Percentiles rank a stretch among this genome's conserved stretches.
Evolutionary conservation across 2,329 filamentous ascomycete genomes (phyloP).

Genomic region (Colletotrichum tofieldiae): DNA sequence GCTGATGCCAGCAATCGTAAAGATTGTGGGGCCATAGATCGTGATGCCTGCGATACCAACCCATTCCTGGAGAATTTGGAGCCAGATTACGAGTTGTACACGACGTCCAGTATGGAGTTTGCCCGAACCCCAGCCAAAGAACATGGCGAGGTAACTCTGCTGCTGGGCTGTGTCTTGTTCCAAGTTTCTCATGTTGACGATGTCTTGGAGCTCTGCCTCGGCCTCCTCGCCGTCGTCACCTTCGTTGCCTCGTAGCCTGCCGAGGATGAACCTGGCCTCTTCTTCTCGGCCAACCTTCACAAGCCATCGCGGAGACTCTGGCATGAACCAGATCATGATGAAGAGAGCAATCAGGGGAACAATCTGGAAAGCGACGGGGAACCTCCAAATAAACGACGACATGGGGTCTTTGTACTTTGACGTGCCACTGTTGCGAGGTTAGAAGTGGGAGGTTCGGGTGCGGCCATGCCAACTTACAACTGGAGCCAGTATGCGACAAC

Average conservation of each 20-base stretch:
- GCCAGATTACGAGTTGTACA: slow-evolving; percentile 79
- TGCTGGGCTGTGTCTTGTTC: slow-evolving; percentile 73
- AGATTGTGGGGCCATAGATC: slow-evolving; percentile 72
- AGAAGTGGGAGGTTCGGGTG: not conserved
- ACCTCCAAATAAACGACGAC: slow-evolving; percentile 76
- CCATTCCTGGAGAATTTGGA: slow-evolving; percentile 81
- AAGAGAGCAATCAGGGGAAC: slow-evolving; percentile 73
- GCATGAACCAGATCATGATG: slow-evolving; percentile 74
- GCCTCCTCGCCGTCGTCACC: slow-evolving; percentile 61
- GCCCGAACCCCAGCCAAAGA: slow-evolving; percentile 76
- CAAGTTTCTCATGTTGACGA: slow-evolving; percentile 66
- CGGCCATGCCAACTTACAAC: slow-evolving; percentile 53
- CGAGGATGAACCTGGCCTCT: slow-evolving; percentile 77
- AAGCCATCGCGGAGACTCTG: slow-evolving; percentile 79
- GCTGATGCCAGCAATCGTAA: slow-evolving; percentile 77
- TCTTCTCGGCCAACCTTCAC: slow-evolving; percentile 77
- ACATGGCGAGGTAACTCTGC: slow-evolving; percentile 76
- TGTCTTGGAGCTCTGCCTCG: slow-evolving; percentile 77
- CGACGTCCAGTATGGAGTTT: slow-evolving; percentile 78
- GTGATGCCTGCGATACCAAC: slow-evolving; percentile 80
- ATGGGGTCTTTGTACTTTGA: slow-evolving; percentile 63
- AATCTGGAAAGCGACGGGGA: slow-evolving; percentile 81
- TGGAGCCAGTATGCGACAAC: slow-evolving; percentile 71
- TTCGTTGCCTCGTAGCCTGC: slow-evolving; percentile 73
- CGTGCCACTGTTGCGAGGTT: slow-evolving; percentile 41